Conservation (phyloP, 2,329 filamentous ascomycete genomes). For the Pyrenophora tritici-repentis region DNA sequence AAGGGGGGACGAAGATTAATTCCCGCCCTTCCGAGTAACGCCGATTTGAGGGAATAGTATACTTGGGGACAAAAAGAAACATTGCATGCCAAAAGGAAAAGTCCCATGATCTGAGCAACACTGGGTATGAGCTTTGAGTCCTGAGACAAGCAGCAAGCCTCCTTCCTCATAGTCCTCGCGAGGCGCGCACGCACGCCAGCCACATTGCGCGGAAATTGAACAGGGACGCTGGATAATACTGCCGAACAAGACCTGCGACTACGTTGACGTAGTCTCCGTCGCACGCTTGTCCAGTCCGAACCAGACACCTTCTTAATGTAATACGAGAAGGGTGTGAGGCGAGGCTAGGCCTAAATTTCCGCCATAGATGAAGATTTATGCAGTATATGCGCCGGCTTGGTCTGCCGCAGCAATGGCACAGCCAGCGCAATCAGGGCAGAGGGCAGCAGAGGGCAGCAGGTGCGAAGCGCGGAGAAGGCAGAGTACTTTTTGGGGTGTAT, state of each 20-base stretch:
- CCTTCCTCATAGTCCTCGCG: background rate
- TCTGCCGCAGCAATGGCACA: background rate
- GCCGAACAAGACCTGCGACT: slow-evolving; percentile 3
- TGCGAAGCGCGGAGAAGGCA: slow-evolving; percentile 5
- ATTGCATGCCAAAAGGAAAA: background rate
- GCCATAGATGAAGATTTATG: background rate
- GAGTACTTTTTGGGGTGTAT: slow-evolving; percentile 10
- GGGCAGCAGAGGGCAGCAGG: no score
- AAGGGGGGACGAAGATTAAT: no score
- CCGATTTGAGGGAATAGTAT: no score
- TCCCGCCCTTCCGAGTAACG: no score
- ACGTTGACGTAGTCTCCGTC: slow-evolving; percentile 7
- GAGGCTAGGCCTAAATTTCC: background rate
- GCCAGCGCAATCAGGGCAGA: no score
- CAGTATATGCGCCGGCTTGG: slow-evolving; percentile 7
- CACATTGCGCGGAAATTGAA: slow-evolving; percentile 5
- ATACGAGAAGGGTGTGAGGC: background rate
- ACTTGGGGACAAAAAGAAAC: no score
- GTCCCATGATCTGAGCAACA: no score
- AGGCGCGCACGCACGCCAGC: slow-evolving; percentile 1
- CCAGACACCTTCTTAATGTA: background rate
- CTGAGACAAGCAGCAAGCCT: no score
- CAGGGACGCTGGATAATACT: slow-evolving; percentile 6
- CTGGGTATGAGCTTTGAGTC: no score
- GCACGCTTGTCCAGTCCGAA: background rate